These are phyloP conservation scores for Martiniozyma asiatica DNA, from an alignment of 1,139 yeast species.

Conservation along the genomic window DNA sequence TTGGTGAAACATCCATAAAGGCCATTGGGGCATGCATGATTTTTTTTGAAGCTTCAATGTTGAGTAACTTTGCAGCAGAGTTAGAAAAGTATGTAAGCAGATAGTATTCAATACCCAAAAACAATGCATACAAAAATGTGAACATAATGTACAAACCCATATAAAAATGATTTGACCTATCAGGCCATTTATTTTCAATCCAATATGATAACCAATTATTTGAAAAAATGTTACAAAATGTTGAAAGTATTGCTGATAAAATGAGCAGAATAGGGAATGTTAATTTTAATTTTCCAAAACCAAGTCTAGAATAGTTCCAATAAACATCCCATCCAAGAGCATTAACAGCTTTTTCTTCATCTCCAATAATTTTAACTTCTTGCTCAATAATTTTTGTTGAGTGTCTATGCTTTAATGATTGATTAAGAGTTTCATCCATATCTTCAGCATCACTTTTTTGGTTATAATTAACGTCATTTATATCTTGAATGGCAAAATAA, in stretches of 20 bases:
- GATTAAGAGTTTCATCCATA: too few species aligned
- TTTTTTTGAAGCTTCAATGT: conserved; percentile 30
- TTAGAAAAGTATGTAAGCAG: conserved; percentile 40
- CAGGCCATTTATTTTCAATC: conserved; percentile 46
- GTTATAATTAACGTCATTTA: too few species aligned
- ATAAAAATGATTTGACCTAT: conserved; percentile 41
- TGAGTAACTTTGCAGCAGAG: conserved; percentile 33
- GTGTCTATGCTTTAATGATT: too few species aligned
- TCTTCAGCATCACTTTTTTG: too few species aligned
- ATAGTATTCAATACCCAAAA: conserved; percentile 32
- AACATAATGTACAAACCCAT: conserved; percentile 61
- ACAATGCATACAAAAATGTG: conserved; percentile 25
- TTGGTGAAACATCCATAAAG: conserved; percentile 48
- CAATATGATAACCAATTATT: conserved; percentile 84
- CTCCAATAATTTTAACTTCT: conserved; percentile 21
- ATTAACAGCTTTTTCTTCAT: conserved; percentile 27
- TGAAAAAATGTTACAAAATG: conserved; percentile 53
- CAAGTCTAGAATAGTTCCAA: conserved; percentile 40
- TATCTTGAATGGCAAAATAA: too few species aligned
- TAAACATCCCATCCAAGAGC: conserved; percentile 28
- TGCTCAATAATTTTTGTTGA: conserved; percentile 1
- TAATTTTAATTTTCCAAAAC: conserved; percentile 37
- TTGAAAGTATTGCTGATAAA: conserved; percentile 32
- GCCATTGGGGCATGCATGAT: conserved; percentile 46
- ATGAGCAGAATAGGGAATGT: conserved; percentile 30